Conservation (phyloP, 345 rosid species). For the Durio zibethinus region DNA sequence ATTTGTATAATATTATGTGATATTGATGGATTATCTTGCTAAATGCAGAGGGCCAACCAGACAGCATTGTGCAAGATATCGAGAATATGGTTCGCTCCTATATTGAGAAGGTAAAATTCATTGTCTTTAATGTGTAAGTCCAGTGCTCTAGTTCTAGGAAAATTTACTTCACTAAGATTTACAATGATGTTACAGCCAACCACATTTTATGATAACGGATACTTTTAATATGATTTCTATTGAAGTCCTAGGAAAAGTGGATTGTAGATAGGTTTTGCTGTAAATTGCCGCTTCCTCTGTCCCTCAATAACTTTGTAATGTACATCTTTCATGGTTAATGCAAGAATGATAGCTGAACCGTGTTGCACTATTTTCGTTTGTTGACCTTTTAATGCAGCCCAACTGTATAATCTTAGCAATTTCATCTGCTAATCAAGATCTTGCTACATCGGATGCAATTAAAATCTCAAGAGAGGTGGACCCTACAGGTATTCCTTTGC, state of each 20-base stretch:
- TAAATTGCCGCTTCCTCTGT: background rate
- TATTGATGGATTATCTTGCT: slow-evolving; percentile 16
- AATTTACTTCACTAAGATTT: background rate
- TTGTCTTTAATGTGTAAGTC: background rate
- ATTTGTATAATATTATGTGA: background rate
- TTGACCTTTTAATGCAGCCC: slow-evolving; percentile 55
- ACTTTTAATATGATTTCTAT: background rate
- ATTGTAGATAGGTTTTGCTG: background rate
- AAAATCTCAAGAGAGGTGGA: slow-evolving; percentile 98
- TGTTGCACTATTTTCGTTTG: slow-evolving; percentile 13
- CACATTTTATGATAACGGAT: background rate
- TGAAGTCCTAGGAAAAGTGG: background rate
- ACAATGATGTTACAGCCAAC: background rate
- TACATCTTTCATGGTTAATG: background rate
- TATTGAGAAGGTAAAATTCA: slow-evolving; percentile 82
- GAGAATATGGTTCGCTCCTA: slow-evolving; percentile 96
- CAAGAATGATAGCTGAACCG: slow-evolving; percentile 8
- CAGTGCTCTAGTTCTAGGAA: background rate
- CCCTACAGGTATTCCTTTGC: slow-evolving; percentile 61
- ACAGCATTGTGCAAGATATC: slow-evolving; percentile 84
- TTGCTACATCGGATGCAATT: slow-evolving; percentile 98
- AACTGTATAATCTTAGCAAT: slow-evolving; percentile 95
- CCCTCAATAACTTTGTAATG: background rate
- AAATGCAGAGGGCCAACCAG: slow-evolving; percentile 92
- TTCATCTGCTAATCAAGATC: slow-evolving; percentile 99